Base-by-base conservation (phyloP, 129 eudicot genomes). In the Tagetes patula region DNA sequence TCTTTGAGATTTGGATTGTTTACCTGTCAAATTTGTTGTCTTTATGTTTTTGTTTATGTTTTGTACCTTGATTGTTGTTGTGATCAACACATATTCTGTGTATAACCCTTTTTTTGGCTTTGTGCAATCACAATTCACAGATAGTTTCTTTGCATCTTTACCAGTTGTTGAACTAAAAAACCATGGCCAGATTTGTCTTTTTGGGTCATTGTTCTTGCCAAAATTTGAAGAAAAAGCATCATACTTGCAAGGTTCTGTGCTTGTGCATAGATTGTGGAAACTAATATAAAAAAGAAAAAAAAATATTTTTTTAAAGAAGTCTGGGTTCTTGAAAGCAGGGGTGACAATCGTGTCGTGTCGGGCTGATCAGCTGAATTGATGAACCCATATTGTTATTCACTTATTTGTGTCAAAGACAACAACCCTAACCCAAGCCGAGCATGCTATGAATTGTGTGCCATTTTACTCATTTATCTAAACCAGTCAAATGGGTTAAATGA, bases 31-130 rank as follows among this genome's bases (percentile, higher is more conserved):
- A 4, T 61, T 3, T 59, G 41, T 34, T 59, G 41, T 59, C 5
- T 5, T 76, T 45, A 3, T 65, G 11, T 46, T 20, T 54, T 4
- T 43, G 2, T 43, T 12, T 43, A 36, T 63, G 43, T 48, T 45
- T 46, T 38, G 1, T 67, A 46, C 68, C 41, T 8, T 56, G 14
- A 45, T 67, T 0, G 4, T 63, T 48, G 63, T 74, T 63, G 77
- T 45, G 63, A 42, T 46, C 11, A 42, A 60, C 54, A 45, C 20
- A 27, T 71, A 54, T 27, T 9, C 47, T 37, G 43, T 13, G 37
- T 45, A 3, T 34, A 68, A 42, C 1, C 9, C 36, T 4, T 40
- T 73, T 61, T 34, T 20, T 20, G 27, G 43, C 42, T 74, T 63
- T 48, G 30, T 45, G 11, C 34, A 27, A 75, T 39, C 65, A 53